Percentiles rank a stretch among this genome's conserved stretches.
These are phyloP conservation scores for Colletotrichum sp. DNA, from an alignment of 2,329 filamentous ascomycete species.

Conservation along the genomic window DNA sequence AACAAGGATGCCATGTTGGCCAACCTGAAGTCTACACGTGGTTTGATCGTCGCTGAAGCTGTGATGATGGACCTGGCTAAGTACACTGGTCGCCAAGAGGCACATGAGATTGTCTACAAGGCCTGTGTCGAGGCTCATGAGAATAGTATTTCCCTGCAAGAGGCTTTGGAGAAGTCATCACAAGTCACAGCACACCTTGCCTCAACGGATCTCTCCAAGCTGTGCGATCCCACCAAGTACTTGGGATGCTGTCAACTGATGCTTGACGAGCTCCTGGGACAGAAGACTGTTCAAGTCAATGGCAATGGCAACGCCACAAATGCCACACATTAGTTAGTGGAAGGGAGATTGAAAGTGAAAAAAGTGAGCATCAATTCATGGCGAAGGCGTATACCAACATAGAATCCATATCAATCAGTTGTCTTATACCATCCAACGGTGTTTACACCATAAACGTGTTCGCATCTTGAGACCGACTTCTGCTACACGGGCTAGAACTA, in stretches of 20 bases:
- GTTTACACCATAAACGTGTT: not conserved
- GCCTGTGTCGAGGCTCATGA: conserved; percentile 57
- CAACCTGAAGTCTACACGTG: conserved; percentile 56
- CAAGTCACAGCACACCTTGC: conserved; percentile 46
- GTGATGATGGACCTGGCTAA: conserved; percentile 67
- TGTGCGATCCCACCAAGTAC: conserved; percentile 21
- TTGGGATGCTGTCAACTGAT: conserved; percentile 22
- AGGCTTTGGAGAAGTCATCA: conserved; percentile 41
- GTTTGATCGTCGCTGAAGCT: conserved; percentile 61
- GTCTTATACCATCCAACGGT: not conserved
- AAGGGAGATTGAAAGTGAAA: not conserved
- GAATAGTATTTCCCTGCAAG: conserved; percentile 43
- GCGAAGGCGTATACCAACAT: not conserved
- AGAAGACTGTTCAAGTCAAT: not conserved
- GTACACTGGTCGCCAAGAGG: conserved; percentile 54
- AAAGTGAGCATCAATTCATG: not conserved
- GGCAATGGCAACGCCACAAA: not conserved
- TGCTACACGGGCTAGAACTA: not conserved
- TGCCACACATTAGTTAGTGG: not conserved
- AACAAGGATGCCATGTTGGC: conserved; percentile 51
- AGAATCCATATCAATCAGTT: not conserved
- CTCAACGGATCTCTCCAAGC: conserved; percentile 25
- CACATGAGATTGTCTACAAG: conserved; percentile 62
- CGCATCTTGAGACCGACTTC: not conserved
- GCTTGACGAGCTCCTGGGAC: conserved; percentile 16